Evolutionary conservation across 2,329 filamentous ascomycete species (phyloP).

Genomic region (Dactylonectria estremocensis): DNA sequence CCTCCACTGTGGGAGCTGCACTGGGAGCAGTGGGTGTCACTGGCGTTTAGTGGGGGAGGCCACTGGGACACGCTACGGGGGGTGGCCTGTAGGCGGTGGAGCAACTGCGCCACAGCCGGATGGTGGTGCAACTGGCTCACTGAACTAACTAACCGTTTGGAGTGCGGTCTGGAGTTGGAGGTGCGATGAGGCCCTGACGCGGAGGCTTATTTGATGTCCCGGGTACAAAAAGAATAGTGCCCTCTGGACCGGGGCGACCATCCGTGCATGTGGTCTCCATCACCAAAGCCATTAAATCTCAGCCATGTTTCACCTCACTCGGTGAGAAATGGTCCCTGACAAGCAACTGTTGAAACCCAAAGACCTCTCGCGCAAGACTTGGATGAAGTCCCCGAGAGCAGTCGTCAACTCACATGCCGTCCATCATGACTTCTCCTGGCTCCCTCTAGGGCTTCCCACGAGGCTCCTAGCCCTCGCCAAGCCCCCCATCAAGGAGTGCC

Average conservation of each 20-base stretch:
- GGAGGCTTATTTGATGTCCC: not conserved
- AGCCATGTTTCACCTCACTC: not conserved
- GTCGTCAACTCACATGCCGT: not conserved
- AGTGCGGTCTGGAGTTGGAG: not conserved
- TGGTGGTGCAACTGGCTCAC: conserved; percentile 4
- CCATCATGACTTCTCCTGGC: not conserved
- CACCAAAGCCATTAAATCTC: too few species aligned
- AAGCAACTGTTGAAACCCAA: not conserved
- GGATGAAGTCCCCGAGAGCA: not conserved
- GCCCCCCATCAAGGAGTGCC: not conserved
- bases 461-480: conserved; percentile 12
- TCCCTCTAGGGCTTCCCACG: not conserved
- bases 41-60: not conserved
- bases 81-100: conserved; percentile 31
- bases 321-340: not conserved
- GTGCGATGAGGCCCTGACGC: conserved; percentile 1
- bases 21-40: conserved; percentile 3
- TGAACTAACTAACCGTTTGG: not conserved
- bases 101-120: conserved; percentile 47
- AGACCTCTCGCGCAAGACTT: not conserved
- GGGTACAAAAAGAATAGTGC: too few species aligned
- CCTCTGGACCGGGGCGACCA: too few species aligned
- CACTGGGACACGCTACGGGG: conserved; percentile 14
- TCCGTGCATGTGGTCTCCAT: too few species aligned
- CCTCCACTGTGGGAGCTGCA: not conserved